Base-by-base conservation (phyloP, 306 rosid species). In the Echinosophora koreensis region DNA sequence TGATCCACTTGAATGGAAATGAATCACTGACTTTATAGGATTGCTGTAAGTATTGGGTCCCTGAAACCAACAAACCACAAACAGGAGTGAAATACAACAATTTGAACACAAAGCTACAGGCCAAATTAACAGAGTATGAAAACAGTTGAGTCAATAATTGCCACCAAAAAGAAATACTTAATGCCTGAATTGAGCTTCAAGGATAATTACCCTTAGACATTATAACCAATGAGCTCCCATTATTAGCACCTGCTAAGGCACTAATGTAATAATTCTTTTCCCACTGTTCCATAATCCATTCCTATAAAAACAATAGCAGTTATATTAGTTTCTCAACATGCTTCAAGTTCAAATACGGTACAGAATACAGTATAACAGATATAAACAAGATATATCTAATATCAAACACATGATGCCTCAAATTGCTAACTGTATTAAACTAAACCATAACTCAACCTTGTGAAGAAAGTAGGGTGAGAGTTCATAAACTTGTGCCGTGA, bases 281-380 rank as follows among this genome's bases (percentile, higher is more conserved):
- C 97, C 97, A 91, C 47, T 87, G 90, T 69, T 91, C 94, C 94
- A 84, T 80, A 72, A 91, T 91, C 94, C 94, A 91, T 81, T 91
- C 97, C 97, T 91, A 72, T 44, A 74, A 37, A 60, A 49, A 35
- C 39, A 30, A 50, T 10, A 73, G 55, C 32, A 59, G 6, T 52
- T 27, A 30, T 42, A 81, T 86, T 85, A 55, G 86, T 86, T 56
- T 81, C 76, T 78, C 81, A 87, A 16, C 87, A 79, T 9, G 77
- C 84, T 54, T 81, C 79, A 55, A 85, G 80, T 35, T 71, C 7
- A 16, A 41, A 32, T 7, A 46, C n/a, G 4, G 14, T 6, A 38
- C 14, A 35, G 35, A 72, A 42, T 60, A 13, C n/a, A 5, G 35
- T 59, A 12, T 15, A 34, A 32, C 5, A 32, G 5, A 32, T 34